phyloP scores from a whole-genome alignment of 805 yeast species.

The Kodamaea neixiangensis region DNA sequence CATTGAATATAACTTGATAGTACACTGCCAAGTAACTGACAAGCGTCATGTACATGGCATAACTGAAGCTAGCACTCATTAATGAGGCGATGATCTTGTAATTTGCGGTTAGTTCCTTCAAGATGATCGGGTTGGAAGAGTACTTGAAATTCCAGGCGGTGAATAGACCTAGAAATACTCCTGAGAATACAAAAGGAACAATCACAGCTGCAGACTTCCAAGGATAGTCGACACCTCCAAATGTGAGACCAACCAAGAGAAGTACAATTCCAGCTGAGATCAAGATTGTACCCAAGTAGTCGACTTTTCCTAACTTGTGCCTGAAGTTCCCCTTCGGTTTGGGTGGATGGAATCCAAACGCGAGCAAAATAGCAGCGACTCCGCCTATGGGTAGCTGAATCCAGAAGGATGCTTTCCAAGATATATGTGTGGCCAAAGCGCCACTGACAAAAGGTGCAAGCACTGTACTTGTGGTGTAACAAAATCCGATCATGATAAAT shows the following conservation, averaged over 20 bases:
- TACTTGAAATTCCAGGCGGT: slow-evolving; percentile 40
- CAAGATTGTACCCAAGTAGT: slow-evolving; percentile 50
- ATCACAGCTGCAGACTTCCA: slow-evolving; percentile 62
- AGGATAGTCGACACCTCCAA: slow-evolving; percentile 52
- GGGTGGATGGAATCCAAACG: slow-evolving; percentile 49
- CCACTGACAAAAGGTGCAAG: slow-evolving; percentile 71
- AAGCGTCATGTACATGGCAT: slow-evolving; percentile 43
- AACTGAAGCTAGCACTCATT: slow-evolving; percentile 34
- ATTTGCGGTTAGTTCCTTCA: slow-evolving; percentile 40
- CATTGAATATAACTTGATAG: slow-evolving; percentile 38
- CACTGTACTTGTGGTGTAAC: slow-evolving; percentile 53
- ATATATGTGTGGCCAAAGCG: slow-evolving; percentile 54
- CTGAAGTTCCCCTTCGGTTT: slow-evolving; percentile 38
- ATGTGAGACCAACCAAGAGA: slow-evolving; percentile 49
- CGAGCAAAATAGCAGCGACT: slow-evolving; percentile 38
- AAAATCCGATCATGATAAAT: slow-evolving; percentile 39
- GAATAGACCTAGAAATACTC: slow-evolving; percentile 35
- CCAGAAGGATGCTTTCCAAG: slow-evolving; percentile 82
- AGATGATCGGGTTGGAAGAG: slow-evolving; percentile 48
- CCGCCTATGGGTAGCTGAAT: slow-evolving; percentile 64
- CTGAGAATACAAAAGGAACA: slow-evolving; percentile 49
- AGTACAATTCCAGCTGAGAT: slow-evolving; percentile 47
- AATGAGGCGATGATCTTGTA: slow-evolving; percentile 41
- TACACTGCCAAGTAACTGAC: slow-evolving; percentile 37
- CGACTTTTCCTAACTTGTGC: slow-evolving; percentile 44